Percentiles rank a stretch among this genome's conserved stretches.
phyloP scores from a whole-genome alignment of 2,329 filamentous ascomycete genomes.

The Aspergillus ochraceoroseus region DNA sequence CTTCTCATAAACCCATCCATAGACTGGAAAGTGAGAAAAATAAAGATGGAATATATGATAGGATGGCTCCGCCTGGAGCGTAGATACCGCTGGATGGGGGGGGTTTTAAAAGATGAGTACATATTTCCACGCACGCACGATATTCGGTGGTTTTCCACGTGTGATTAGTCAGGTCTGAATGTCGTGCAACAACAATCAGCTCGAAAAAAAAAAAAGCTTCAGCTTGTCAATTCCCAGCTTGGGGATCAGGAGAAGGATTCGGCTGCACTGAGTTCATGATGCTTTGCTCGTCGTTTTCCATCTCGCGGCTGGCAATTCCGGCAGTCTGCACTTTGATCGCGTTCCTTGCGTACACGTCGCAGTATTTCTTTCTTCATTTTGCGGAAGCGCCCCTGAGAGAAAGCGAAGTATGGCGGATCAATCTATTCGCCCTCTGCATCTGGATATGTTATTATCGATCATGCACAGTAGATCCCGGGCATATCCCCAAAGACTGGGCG shows the following conservation, averaged over 20 bases:
- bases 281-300: slow-evolving; percentile 26
- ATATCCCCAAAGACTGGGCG: slow-evolving; percentile 46
- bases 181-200: slow-evolving; percentile 2
- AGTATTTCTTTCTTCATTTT: slow-evolving; percentile 53
- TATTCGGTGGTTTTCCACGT: slow-evolving; percentile 10
- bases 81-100: no score
- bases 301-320: slow-evolving; percentile 49
- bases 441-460: slow-evolving; percentile 56
- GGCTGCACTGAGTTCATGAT: slow-evolving; percentile 7
- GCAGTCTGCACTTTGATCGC: slow-evolving; percentile 52
- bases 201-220: slow-evolving; percentile 1
- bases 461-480: slow-evolving; percentile 57
- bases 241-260: not conserved
- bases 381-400: slow-evolving; percentile 51
- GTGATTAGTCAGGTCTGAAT: slow-evolving; percentile 12
- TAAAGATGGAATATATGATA: no score
- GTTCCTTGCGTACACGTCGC: slow-evolving; percentile 57
- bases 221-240: not conserved
- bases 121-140: slow-evolving; percentile 22
- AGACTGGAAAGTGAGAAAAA: no score
- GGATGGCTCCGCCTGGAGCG: no score
- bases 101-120: no score
- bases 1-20: no score
- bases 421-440: slow-evolving; percentile 51
- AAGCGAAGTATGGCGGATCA: slow-evolving; percentile 52